Percentiles rank a stretch among this genome's conserved stretches.
Evolutionary conservation across 345 rosid species (phyloP).

Genomic region (Boechera divaricarpa): DNA sequence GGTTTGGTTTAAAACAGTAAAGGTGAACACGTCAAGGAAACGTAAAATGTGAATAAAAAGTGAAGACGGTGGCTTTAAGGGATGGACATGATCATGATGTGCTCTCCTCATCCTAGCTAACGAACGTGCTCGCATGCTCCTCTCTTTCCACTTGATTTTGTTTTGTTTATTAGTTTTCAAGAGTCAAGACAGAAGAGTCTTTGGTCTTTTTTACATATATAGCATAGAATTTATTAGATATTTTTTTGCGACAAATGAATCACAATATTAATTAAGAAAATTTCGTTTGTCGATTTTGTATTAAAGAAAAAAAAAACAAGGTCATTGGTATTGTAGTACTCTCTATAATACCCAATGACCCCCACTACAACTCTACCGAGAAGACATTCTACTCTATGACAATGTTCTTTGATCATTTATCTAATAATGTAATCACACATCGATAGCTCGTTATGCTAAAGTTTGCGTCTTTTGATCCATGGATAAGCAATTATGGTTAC

Average conservation of each 20-base stretch:
- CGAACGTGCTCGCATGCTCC: conserved; percentile 48
- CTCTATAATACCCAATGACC: neutral
- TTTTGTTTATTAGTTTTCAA: conserved; percentile 23
- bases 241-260: neutral
- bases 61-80: conserved; percentile 43
- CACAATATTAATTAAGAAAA: neutral
- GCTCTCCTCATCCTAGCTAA: conserved; percentile 38
- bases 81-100: conserved; percentile 49
- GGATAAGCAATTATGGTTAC: neutral
- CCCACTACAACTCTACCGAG: neutral
- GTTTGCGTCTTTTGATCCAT: neutral
- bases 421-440: neutral
- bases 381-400: neutral
- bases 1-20: conserved; percentile 26
- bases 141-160: conserved; percentile 34
- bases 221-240: too few relatives aligned
- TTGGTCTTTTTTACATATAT: conserved; percentile 20
- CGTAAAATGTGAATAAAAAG: conserved; percentile 40
- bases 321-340: neutral
- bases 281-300: too few relatives aligned
- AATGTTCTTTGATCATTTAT: neutral
- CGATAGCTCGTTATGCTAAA: neutral
- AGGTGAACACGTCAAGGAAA: conserved; percentile 21
- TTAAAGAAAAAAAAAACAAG: too few relatives aligned
- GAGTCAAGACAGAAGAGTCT: conserved; percentile 21